A percentile compares a stretch with the other conserved stretches of the same genome.
These are phyloP conservation scores for Juncus effusus DNA, from an alignment of 176 grass and related monocot species.

Conservation along the genomic window DNA sequence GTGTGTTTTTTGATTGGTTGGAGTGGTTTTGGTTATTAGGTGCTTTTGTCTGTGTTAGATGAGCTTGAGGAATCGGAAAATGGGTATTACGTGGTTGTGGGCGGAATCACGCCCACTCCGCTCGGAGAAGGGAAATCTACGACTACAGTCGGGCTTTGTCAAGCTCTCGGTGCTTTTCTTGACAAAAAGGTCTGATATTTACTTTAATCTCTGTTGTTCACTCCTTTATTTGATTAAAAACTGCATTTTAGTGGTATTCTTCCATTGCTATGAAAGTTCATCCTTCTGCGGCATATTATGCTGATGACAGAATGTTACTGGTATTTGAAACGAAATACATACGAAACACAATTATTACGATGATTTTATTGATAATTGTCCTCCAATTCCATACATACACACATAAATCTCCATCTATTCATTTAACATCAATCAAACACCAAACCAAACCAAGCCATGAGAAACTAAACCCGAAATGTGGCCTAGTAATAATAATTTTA, in stretches of 20 bases:
- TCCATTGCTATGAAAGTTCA: neutral
- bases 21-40: slow-evolving; percentile 44
- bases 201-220: slow-evolving; percentile 4
- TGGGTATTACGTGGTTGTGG: slow-evolving; percentile 89
- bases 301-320: too few relatives aligned
- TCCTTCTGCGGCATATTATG: too few relatives aligned
- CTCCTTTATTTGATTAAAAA: neutral
- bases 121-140: slow-evolving; percentile 95
- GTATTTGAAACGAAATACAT: too few relatives aligned
- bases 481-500: too few relatives aligned
- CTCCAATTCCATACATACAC: too few relatives aligned
- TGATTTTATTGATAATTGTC: too few relatives aligned
- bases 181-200: slow-evolving; percentile 66
- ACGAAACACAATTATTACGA: too few relatives aligned
- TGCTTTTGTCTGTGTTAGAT: slow-evolving; percentile 63
- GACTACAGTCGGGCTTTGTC: slow-evolving; percentile 85
- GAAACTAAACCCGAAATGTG: too few relatives aligned
- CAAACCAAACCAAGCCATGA: too few relatives aligned
- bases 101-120: slow-evolving; percentile 86
- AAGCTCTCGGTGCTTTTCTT: slow-evolving; percentile 85
- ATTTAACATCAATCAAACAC: too few relatives aligned
- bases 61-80: slow-evolving; percentile 62
- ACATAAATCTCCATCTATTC: too few relatives aligned
- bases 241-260: neutral
- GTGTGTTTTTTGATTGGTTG: neutral